Evolutionary conservation across 495 filamentous ascomycete species (phyloP).

Genomic region (Neurospora cerealis): DNA sequence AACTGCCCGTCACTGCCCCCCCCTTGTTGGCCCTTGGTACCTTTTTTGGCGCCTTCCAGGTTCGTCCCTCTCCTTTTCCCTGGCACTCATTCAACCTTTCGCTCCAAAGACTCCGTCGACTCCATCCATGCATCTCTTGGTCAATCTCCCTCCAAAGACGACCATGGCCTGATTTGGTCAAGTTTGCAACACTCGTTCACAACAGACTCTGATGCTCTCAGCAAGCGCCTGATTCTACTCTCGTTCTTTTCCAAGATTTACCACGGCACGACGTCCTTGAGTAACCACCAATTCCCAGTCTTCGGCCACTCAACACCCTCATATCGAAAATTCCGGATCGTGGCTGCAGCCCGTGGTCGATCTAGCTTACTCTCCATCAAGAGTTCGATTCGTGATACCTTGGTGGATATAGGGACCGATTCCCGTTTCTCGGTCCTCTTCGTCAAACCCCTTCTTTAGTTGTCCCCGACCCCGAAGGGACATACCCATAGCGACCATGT

Average conservation of each 20-base stretch:
- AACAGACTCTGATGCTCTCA: neutral
- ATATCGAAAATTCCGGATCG: neutral
- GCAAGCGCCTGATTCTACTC: neutral
- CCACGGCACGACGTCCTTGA: neutral
- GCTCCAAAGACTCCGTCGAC: neutral
- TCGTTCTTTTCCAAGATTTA: conserved; percentile 14
- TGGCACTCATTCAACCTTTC: neutral
- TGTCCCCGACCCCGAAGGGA: neutral
- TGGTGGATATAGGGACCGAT: neutral
- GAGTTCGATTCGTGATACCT: neutral
- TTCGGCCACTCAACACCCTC: neutral
- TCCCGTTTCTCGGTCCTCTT: neutral
- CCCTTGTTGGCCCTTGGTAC: neutral
- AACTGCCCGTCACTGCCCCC: neutral
- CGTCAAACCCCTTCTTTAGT: neutral
- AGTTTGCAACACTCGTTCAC: neutral
- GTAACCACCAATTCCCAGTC: neutral
- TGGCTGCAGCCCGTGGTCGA: conserved; percentile 13
- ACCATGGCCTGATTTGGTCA: neutral
- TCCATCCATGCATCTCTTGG: neutral
- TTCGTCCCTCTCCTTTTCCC: neutral
- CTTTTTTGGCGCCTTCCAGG: neutral
- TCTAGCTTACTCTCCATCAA: conserved; percentile 1
- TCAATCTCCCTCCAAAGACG: neutral
- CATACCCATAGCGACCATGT: conserved; percentile 11